Conservation (phyloP, 2,329 filamentous ascomycete species). For the Lachnum nothofagi region DNA sequence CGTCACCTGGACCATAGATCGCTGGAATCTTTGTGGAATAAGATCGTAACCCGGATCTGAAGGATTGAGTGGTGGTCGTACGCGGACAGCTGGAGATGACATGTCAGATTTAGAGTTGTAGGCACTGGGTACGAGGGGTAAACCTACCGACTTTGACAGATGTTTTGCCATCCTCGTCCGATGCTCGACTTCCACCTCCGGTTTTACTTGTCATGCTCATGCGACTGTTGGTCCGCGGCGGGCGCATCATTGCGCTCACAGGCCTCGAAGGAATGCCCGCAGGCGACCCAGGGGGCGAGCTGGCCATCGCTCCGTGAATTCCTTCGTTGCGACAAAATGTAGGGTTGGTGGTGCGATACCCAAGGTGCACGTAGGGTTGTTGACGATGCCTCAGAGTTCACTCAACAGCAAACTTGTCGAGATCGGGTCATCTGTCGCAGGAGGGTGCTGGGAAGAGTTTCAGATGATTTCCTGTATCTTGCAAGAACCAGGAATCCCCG, state of each 20-base stretch:
- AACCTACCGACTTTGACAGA: conserved; percentile 93
- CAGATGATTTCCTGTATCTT: not conserved
- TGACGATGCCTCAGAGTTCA: too few species aligned
- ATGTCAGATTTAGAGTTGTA: conserved; percentile 6
- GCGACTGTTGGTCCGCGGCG: conserved; percentile 73
- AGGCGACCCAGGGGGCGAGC: conserved; percentile 66
- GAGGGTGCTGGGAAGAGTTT: not conserved
- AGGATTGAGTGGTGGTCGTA: conserved; percentile 78
- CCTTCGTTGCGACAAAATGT: conserved; percentile 32
- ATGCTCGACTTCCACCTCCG: conserved; percentile 72
- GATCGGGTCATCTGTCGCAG: conserved; percentile 7
- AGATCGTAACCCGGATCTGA: conserved; percentile 89
- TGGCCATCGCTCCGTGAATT: conserved; percentile 49
- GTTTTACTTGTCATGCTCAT: conserved; percentile 77
- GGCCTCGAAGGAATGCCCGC: conserved; percentile 58
- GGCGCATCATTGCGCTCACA: conserved; percentile 73
- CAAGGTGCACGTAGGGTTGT: not conserved
- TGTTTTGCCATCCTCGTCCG: conserved; percentile 84
- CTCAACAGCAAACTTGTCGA: too few species aligned
- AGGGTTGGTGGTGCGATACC: not conserved
- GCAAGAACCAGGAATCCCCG: not conserved
- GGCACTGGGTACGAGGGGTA: not conserved
- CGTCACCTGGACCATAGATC: conserved; percentile 84
- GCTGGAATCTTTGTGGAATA: conserved; percentile 91
- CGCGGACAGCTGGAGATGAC: conserved; percentile 67